A percentile compares a stretch with the other conserved stretches of the same genome.
These are phyloP conservation scores for Phylloporus rhodoxanthus DNA, from an alignment of 768 basidiomycete species.

Conservation along the genomic window DNA sequence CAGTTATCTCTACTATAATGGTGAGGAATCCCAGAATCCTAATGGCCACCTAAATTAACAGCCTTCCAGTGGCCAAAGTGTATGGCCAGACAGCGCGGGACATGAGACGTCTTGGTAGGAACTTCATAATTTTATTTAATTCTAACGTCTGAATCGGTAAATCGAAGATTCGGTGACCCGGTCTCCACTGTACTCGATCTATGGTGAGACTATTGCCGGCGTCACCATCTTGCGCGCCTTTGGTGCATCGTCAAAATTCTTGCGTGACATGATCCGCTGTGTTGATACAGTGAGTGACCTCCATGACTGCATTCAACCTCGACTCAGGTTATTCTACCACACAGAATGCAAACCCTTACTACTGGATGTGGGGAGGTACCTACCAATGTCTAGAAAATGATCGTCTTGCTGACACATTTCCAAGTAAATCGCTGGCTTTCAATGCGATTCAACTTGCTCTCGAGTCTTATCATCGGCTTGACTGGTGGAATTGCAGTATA, in stretches of 20 bases:
- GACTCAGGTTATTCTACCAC: conserved; percentile 1
- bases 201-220: conserved; percentile 46
- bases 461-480: conserved; percentile 63
- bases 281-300: conserved; percentile 62
- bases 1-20: conserved; percentile 63
- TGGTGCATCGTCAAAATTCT: conserved; percentile 81
- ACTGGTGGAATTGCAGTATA: conserved; percentile 64
- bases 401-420: conserved; percentile 6
- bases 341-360: conserved; percentile 66
- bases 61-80: conserved; percentile 34
- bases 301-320: neutral
- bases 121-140: neutral
- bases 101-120: conserved; percentile 69
- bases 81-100: conserved; percentile 86
- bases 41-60: conserved; percentile 5
- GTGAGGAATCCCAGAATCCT: conserved; percentile 33
- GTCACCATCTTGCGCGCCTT: conserved; percentile 68
- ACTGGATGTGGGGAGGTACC: conserved; percentile 88
- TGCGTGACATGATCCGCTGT: conserved; percentile 77
- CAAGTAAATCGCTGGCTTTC: conserved; percentile 88
- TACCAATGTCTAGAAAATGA: neutral
- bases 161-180: conserved; percentile 42
- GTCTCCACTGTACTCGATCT: conserved; percentile 44
- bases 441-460: conserved; percentile 79
- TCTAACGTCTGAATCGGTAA: neutral